Evolutionary conservation across 2,329 filamentous ascomycete genomes (phyloP), one percentile per base, ranked within the genome.

Genomic region (Fusarium papillatum): DNA sequence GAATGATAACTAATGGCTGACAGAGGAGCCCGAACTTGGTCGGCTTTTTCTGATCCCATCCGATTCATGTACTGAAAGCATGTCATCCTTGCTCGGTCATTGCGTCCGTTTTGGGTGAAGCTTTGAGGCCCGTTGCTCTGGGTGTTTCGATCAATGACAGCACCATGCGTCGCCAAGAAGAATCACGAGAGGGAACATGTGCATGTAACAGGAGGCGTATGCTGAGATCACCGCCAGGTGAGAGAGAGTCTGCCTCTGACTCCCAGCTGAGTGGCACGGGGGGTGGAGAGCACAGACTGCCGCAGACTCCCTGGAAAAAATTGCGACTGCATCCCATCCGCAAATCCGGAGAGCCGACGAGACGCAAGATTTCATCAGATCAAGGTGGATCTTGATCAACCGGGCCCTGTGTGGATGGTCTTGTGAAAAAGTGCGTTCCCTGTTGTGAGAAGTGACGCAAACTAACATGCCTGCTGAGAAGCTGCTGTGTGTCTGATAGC

Each of bases 311-410:
- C 17, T 38, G 39, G 26, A 7, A 29, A 43, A 66, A 19, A 11
- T 60, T 26, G 36, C 17, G 53, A 60, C 48, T 38, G 53, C 31
- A 66, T 22, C 13, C 62, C 31, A 59, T 22, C 9, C 62, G 34
- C 31, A 50, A 16, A 43, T 59, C 62, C 48, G 43, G 17, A 64
- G 43, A 36, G 29, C 31, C 29, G 62, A 38, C 26, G 11, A 64
- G 62, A 48, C 43, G 62, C 62, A 53, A 50, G 62, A 64, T 64
- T 48, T 53, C 26, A 46, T 38, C 26, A 53, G 62, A 64, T 64
- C 31, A 38, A 53, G 62, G 62, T 64, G 62, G 62, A 53, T 29
- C 62, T 36, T 38, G 26, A 31, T 36, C 61, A 64, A 41, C 39
- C 29, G n/a, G n/a, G 22, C 43, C 43, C 62, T 46, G 60, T 31